Base-by-base conservation (phyloP, 805 yeast genomes). In the Candida pseudofarinosa region DNA sequence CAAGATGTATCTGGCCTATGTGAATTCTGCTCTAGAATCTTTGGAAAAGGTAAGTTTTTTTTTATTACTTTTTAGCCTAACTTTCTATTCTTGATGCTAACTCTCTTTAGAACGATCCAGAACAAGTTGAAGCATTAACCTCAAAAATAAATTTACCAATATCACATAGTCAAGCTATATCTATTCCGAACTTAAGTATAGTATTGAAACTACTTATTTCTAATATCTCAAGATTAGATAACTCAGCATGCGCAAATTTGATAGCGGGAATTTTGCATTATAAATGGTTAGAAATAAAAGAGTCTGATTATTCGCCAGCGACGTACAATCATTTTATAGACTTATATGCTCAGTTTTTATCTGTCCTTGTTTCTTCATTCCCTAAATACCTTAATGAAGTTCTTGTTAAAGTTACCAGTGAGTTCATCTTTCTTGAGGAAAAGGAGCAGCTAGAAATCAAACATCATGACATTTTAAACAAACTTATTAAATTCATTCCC, bases 301-400 rank as follows among this genome's bases (percentile, higher is more conserved):
- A 44, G 13, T 47, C 46, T n/a, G 37, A 35, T 5, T 53, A 53
- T 4, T 39, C 49, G 13, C 51, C 49, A 3, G 56, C 48, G 15
- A 35, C 49, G 6, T 46, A 39, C 44, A 33, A 40, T 13, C 44
- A 40, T 33, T 77, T 82, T 51, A 63, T 78, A 19, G 67, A 71
- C 38, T 66, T 72, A 37, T 89, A 85, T 62, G 74, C 83, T 37
- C 82, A 80, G 35, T 93, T 93, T 60, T 65, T 88, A 37, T 74
- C 80, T 36, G 86, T 90, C 19, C 72, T 91, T 41, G 86, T 90
- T 32, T 84, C 95, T 3, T 85, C 91, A 37, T 73, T 83, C 46
- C 98, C 98, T 5, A 87, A 82, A 60, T 91, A 95, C 87, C 81
- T 93, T 79, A 76, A 79, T 48, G 95, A 87, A 45, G 87, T 91